Percentiles rank a stretch among this genome's conserved stretches.
Evolutionary conservation across 176 grass and related monocot species (phyloP).

Genomic region (Puya raimondii): DNA sequence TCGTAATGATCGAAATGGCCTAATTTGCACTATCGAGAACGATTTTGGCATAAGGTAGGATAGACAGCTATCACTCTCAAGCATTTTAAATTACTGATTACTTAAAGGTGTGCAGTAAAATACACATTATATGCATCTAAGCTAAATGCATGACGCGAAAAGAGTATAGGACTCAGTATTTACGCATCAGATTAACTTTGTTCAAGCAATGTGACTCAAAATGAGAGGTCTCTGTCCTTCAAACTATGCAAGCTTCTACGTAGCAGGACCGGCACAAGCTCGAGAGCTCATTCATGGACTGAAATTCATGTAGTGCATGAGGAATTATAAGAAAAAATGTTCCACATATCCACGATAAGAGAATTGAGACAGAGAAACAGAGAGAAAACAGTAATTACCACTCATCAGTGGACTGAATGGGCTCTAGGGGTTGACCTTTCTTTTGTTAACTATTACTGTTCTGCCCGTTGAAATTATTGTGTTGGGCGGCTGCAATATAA

Average conservation of each 20-base stretch:
- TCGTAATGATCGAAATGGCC: not conserved
- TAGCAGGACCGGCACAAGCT: constrained; percentile 26
- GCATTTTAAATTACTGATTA: not conserved
- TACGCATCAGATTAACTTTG: too few species aligned
- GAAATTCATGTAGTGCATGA: not conserved
- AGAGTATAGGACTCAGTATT: too few species aligned
- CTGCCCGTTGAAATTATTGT: not conserved
- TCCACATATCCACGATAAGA: not conserved
- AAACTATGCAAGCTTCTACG: constrained; percentile 22
- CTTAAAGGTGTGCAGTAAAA: not conserved
- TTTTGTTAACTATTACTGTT: not conserved
- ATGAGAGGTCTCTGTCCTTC: not conserved
- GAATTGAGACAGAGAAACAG: not conserved
- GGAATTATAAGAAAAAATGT: not conserved
- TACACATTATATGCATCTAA: not conserved
- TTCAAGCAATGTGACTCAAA: not conserved
- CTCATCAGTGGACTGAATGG: not conserved
- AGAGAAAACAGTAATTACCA: not conserved
- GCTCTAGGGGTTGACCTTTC: not conserved
- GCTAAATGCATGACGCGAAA: not conserved
- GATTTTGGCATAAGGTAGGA: not conserved
- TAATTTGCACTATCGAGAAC: not conserved
- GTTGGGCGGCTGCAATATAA: not conserved
- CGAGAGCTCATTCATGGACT: not conserved
- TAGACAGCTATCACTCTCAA: not conserved